A percentile compares a stretch with the other conserved stretches of the same genome.
These are phyloP conservation scores for Pilatotrama ljubarskyi DNA, from an alignment of 768 basidiomycete genomes.

Conservation along the genomic window DNA sequence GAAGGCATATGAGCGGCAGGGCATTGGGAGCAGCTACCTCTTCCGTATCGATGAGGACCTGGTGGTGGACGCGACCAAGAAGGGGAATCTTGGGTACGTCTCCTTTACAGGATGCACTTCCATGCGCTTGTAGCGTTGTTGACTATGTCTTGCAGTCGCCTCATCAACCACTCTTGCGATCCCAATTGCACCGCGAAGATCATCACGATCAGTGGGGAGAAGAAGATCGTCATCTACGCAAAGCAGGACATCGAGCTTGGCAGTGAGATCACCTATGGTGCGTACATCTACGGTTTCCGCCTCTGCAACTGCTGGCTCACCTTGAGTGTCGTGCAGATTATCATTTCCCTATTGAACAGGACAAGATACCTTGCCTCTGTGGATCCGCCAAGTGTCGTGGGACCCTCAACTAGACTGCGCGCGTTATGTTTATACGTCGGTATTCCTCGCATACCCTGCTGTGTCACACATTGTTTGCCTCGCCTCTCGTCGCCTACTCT, in stretches of 20 bases:
- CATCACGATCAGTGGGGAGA: constrained; percentile 87
- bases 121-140: not conserved
- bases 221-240: constrained; percentile 99
- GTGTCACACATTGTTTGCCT: constrained; percentile 16
- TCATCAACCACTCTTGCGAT: constrained; percentile 99
- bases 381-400: constrained; percentile 91
- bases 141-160: constrained; percentile 54
- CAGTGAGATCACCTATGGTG: constrained; percentile 97
- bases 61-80: constrained; percentile 98
- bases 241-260: constrained; percentile 95
- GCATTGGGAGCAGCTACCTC: constrained; percentile 96
- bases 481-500: not conserved
- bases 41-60: constrained; percentile 98
- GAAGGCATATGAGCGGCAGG: constrained; percentile 94
- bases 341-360: constrained; percentile 98
- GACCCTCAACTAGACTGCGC: constrained; percentile 80
- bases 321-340: constrained; percentile 61
- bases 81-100: constrained; percentile 94
- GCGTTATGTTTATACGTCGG: constrained; percentile 23
- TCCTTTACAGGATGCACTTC: not conserved
- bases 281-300: constrained; percentile 31
- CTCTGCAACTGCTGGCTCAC: not conserved
- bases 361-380: constrained; percentile 93
- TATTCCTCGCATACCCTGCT: constrained; percentile 26
- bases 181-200: constrained; percentile 92